Percentiles rank a stretch among this genome's conserved stretches.
Evolutionary conservation across 768 basidiomycete species (phyloP).

Genomic region (Leccinellum luteum): DNA sequence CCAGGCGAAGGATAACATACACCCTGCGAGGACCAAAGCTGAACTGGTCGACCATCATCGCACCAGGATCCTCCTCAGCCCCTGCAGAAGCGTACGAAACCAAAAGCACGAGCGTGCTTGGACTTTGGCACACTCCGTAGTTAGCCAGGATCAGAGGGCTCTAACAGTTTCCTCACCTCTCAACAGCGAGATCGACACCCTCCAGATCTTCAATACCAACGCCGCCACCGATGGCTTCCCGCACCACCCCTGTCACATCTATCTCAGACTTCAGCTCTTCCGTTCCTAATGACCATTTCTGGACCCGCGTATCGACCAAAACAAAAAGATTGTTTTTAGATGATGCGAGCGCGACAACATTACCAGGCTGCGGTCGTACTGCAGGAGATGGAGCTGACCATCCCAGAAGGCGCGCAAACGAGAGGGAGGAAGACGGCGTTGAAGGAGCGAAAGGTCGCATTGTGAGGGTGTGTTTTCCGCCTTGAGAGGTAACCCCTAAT

Average conservation of each 20-base stretch:
- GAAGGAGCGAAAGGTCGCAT: conserved; percentile 56
- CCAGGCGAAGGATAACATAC: conserved; percentile 59
- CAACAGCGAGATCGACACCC: conserved; percentile 64
- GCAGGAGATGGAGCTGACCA: conserved; percentile 41
- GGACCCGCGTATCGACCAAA: conserved; percentile 62
- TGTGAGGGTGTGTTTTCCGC: conserved; percentile 63
- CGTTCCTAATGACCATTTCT: conserved; percentile 55
- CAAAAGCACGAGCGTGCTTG: conserved; percentile 56
- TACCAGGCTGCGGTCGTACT: conserved; percentile 48
- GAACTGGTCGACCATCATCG: conserved; percentile 36
- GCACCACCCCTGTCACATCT: conserved; percentile 51
- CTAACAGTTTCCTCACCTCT: conserved; percentile 41
- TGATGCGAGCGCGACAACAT: conserved; percentile 62
- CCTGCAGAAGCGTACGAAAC: conserved; percentile 61
- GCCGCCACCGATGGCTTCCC: conserved; percentile 44
- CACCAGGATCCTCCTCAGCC: conserved; percentile 40
- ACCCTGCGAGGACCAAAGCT: conserved; percentile 52
- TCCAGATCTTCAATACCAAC: conserved; percentile 65
- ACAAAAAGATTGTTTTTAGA: conserved; percentile 62
- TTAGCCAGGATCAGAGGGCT: not conserved
- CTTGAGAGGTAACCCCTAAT: conserved; percentile 59
- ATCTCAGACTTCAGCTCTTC: conserved; percentile 60
- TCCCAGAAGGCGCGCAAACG: conserved; percentile 41
- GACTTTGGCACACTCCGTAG: conserved; percentile 30
- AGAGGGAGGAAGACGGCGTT: conserved; percentile 41